Evolutionary conservation across 352 stramenopile genomes (phyloP).

Genomic region (Blastocystis sp.): DNA sequence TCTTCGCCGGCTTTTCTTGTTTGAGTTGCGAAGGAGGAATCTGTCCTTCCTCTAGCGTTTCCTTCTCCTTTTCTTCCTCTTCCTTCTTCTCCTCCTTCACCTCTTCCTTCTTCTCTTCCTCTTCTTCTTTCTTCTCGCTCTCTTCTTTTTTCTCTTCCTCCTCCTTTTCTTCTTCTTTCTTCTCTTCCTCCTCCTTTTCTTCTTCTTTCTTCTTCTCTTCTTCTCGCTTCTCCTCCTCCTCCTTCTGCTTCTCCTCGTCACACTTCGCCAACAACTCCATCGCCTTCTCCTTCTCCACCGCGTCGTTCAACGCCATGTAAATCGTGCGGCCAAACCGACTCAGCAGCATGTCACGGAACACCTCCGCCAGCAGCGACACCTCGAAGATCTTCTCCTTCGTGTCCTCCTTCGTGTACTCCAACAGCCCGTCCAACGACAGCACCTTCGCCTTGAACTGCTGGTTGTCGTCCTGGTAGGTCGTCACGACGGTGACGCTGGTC

Average conservation of each 20-base stretch:
- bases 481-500: background rate
- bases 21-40: background rate
- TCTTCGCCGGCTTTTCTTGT: background rate
- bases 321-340: constrained; percentile 17
- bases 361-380: constrained; percentile 55
- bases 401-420: constrained; percentile 66
- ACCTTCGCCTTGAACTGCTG: constrained; percentile 57
- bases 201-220: background rate
- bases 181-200: background rate
- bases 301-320: background rate
- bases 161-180: background rate
- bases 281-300: background rate
- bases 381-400: constrained; percentile 66
- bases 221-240: background rate
- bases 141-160: no score
- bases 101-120: background rate
- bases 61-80: background rate
- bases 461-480: constrained; percentile 14
- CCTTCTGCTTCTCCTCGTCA: background rate
- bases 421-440: constrained; percentile 32
- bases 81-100: background rate
- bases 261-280: constrained; percentile 9
- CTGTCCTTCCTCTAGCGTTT: background rate
- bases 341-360: constrained; percentile 53
- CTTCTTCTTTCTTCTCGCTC: background rate